Conservation (phyloP, 129 eudicot species). For the Sambucus nigra region DNA sequence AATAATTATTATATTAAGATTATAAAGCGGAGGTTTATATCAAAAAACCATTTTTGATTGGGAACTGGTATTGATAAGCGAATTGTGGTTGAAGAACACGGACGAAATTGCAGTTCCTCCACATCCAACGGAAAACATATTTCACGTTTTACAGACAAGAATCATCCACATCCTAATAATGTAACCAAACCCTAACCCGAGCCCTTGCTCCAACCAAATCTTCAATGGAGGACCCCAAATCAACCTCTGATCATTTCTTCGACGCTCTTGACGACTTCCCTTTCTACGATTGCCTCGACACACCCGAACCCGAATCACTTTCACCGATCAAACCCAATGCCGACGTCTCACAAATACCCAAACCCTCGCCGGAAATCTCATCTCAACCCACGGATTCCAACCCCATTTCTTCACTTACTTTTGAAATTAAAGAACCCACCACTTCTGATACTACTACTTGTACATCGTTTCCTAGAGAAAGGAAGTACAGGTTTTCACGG, state of each 20-base stretch:
- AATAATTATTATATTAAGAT: too few species aligned
- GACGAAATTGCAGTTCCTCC: too few species aligned
- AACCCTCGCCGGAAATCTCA: conserved; percentile 13
- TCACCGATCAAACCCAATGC: conserved; percentile 16
- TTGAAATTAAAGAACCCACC: too few species aligned
- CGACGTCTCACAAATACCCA: conserved; percentile 1
- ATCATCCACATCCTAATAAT: conserved; percentile 10
- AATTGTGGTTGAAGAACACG: too few species aligned
- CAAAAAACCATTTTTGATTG: too few species aligned
- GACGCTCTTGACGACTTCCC: conserved; percentile 54
- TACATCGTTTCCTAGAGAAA: conserved; percentile 2
- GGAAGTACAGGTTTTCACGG: conserved; percentile 13
- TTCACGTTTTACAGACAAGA: not conserved
- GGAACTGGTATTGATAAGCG: too few species aligned
- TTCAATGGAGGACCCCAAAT: conserved; percentile 37
- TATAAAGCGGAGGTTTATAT: too few species aligned
- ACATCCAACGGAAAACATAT: too few species aligned
- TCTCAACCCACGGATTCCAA: conserved; percentile 7
- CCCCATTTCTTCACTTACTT: not conserved
- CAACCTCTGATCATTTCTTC: conserved; percentile 17
- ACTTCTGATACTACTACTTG: conserved; percentile 11
- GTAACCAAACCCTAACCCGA: conserved; percentile 18
- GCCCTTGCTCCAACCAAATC: not conserved
- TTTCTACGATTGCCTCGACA: conserved; percentile 31
- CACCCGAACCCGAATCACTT: conserved; percentile 10